phyloP scores from a whole-genome alignment of 2,329 filamentous ascomycete genomes.

The Chaetomium sp. region DNA sequence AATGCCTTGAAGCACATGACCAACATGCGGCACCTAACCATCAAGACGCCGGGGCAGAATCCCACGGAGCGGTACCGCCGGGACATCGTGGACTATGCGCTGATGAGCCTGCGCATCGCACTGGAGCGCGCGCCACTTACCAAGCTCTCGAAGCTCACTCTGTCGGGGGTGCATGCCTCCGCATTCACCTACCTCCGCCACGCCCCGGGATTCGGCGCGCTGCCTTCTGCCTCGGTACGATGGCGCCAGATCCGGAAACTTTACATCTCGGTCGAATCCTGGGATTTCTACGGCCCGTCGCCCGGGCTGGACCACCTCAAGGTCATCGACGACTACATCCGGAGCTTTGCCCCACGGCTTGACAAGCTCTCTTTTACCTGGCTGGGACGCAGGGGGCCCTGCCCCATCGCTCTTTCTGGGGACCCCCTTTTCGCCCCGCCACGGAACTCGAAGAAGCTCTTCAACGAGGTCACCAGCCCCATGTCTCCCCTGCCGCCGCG shows the following conservation, averaged over 20 bases:
- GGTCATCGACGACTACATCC: slow-evolving; percentile 79
- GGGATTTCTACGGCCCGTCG: slow-evolving; percentile 62
- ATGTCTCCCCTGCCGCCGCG: slow-evolving; percentile 63
- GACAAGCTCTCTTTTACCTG: slow-evolving; percentile 77
- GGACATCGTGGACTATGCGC: slow-evolving; percentile 81
- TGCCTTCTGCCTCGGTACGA: slow-evolving; percentile 68
- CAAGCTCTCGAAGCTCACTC: slow-evolving; percentile 68
- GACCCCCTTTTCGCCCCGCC: slow-evolving; percentile 69
- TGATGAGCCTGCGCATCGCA: slow-evolving; percentile 83
- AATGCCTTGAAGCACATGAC: slow-evolving; percentile 68
- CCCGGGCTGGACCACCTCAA: slow-evolving; percentile 71
- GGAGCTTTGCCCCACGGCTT: slow-evolving; percentile 65
- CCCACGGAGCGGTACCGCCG: slow-evolving; percentile 70
- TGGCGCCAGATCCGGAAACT: slow-evolving; percentile 80
- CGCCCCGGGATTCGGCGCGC: slow-evolving; percentile 71
- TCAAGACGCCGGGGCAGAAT: slow-evolving; percentile 75
- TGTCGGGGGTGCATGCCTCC: slow-evolving; percentile 72
- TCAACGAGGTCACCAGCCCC: slow-evolving; percentile 64
- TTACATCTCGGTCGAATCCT: slow-evolving; percentile 71
- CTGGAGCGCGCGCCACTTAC: slow-evolving; percentile 71
- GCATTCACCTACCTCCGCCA: slow-evolving; percentile 79
- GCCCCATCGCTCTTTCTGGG: slow-evolving; percentile 69
- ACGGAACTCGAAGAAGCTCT: slow-evolving; percentile 58
- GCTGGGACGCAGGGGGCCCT: slow-evolving; percentile 72
- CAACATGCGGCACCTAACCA: slow-evolving; percentile 71